Evolutionary conservation across 75 land plant genomes (phyloP).

Genomic region (Larix kaempferi): DNA sequence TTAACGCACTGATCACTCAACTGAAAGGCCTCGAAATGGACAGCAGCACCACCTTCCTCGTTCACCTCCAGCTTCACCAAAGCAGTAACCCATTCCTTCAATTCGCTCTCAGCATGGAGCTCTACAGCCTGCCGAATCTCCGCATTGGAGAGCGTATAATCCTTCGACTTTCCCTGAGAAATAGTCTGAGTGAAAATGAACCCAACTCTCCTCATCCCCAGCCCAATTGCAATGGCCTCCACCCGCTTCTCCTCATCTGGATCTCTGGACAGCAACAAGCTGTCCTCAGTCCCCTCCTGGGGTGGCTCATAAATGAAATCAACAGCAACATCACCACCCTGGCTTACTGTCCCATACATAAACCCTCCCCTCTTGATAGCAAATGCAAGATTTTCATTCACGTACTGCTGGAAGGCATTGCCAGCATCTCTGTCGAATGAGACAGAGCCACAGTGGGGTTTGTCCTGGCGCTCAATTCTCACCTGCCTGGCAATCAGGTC

Average conservation of each 20-base stretch:
- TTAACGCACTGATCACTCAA: constrained; percentile 91
- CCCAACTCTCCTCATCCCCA: constrained; percentile 83
- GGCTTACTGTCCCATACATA: constrained; percentile 71
- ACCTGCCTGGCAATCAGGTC: constrained; percentile 91
- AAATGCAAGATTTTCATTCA: constrained; percentile 79
- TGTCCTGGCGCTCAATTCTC: constrained; percentile 80
- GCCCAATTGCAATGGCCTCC: constrained; percentile 76
- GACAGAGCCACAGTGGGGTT: constrained; percentile 66
- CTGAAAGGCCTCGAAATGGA: constrained; percentile 98
- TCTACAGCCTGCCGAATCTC: constrained; percentile 87
- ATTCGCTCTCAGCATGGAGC: constrained; percentile 71
- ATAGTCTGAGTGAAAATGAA: constrained; percentile 91
- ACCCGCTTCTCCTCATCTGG: constrained; percentile 78
- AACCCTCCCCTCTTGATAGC: constrained; percentile 84
- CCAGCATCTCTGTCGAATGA: constrained; percentile 92
- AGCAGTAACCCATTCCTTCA: constrained; percentile 85
- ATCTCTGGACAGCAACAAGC: constrained; percentile 56
- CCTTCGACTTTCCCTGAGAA: constrained; percentile 71
- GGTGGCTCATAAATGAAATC: constrained; percentile 75
- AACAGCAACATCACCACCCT: constrained; percentile 52
- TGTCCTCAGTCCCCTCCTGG: constrained; percentile 85
- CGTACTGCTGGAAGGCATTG: constrained; percentile 84
- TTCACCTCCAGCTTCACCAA: constrained; percentile 88
- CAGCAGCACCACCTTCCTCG: constrained; percentile 71
- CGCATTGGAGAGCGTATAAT: constrained; percentile 59